These are phyloP conservation scores for Liriodendron chinense DNA, from an alignment of 164 flowering plant species.

Conservation along the genomic window DNA sequence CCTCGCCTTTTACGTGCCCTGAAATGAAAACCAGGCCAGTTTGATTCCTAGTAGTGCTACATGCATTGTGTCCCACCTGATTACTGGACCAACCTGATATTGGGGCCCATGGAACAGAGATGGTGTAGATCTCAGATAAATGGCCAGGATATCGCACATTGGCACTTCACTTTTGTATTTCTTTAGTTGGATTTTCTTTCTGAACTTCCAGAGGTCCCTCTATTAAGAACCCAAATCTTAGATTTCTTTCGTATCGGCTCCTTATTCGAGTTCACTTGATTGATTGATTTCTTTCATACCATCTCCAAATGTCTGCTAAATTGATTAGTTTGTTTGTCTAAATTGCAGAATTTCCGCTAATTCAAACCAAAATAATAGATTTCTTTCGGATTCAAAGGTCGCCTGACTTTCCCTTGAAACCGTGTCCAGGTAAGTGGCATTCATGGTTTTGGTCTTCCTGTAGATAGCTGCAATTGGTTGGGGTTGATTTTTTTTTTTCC, in stretches of 20 bases:
- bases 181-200: too few species aligned
- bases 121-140: too few species aligned
- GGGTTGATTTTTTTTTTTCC: not conserved
- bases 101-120: too few species aligned
- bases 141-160: too few species aligned
- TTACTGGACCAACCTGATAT: too few species aligned
- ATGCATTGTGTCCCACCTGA: too few species aligned
- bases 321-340: not conserved
- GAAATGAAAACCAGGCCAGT: too few species aligned
- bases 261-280: not conserved
- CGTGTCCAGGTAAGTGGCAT: conserved; percentile 34
- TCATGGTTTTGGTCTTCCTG: not conserved
- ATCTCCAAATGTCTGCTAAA: not conserved
- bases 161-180: too few species aligned
- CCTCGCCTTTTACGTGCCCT: too few species aligned
- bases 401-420: conserved; percentile 22
- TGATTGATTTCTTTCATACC: not conserved
- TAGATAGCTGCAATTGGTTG: not conserved
- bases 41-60: too few species aligned
- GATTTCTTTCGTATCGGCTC: not conserved
- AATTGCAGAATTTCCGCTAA: conserved; percentile 66
- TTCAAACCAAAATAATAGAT: conserved; percentile 87
- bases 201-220: too few species aligned
- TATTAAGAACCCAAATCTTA: too few species aligned
- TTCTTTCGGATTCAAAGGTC: conserved; percentile 76